Base-by-base conservation (phyloP, 2,329 filamentous ascomycete species). In the Thelonectria rubi region DNA sequence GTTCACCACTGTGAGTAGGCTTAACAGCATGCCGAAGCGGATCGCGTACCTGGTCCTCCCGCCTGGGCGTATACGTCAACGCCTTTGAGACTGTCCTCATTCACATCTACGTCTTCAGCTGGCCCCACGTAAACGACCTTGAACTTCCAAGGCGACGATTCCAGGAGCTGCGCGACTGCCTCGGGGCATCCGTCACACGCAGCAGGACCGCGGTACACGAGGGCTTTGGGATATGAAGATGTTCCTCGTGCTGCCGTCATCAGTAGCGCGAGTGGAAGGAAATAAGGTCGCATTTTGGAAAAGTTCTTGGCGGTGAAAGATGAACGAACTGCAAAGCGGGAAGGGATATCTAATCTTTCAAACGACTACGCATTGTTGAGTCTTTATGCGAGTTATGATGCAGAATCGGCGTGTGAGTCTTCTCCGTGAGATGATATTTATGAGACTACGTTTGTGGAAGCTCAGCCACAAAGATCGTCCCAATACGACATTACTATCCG, bases 161-260 rank as follows among this genome's bases (percentile, higher is more conserved):
- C 30, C 0, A 72, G 63, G 5, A 72, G 54, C 3, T 62, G n/a
- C 12, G 54, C 65, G 2, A 70, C 65, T 2, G 65, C 58, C 18
- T 63, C 58, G n/a, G 60, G 57, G 37, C 68, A 67, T 32, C 65
- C 65, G 14, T 65, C 51, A 42, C 62, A 67, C 5, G 66, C 59
- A 1, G 61, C 55, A 1, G 64, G 60, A 7, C 68, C 67, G 17
- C 67, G 67, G 55, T 71, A 72, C 15, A 72, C 69, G 6, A 72
- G 52, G 15, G 67, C 67, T 30, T 49, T 62, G 21, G 46, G 43
- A 9, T 32, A 11, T 17, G 43, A 20, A 5, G 34, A 43, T 42
- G 37, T 11, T 7, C 37, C 20, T 17, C 9, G 5, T 18, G 37
- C 18, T 17, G 20, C 21, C 8, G 37, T 17, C 18, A 34, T 26